Evolutionary conservation across 1,139 yeast species (phyloP).

Genomic region (Candida mesenterica): DNA sequence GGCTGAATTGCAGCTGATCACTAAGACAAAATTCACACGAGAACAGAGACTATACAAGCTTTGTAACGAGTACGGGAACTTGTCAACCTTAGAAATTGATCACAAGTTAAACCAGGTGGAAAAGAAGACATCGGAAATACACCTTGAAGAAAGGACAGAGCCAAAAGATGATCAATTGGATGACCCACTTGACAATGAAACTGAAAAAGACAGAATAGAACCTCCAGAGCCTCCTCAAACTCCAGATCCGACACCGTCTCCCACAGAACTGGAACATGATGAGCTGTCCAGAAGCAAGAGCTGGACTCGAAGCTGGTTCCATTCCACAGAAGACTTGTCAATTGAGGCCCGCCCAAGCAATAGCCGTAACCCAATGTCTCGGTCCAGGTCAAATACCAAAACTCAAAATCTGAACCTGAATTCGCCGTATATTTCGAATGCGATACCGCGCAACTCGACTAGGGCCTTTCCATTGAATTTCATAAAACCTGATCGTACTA

Average conservation of each 20-base stretch:
- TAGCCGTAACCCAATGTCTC: background rate
- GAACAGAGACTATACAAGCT: conserved; percentile 44
- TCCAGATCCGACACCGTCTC: background rate
- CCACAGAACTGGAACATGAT: background rate
- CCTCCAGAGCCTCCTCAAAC: background rate
- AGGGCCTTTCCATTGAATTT: conserved; percentile 3
- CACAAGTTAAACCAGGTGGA: conserved; percentile 23
- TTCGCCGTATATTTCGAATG: background rate
- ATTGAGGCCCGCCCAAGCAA: background rate
- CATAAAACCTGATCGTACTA: background rate
- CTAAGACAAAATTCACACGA: conserved; percentile 40
- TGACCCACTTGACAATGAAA: too few relatives aligned
- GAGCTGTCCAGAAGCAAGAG: conserved; percentile 4
- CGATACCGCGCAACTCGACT: background rate
- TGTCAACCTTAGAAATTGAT: conserved; percentile 46
- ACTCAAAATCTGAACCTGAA: background rate
- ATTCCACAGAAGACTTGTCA: conserved; percentile 17
- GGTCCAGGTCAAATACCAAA: background rate
- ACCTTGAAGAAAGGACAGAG: background rate
- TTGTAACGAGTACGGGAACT: conserved; percentile 43
- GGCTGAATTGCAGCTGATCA: conserved; percentile 41
- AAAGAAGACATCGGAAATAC: conserved; percentile 1
- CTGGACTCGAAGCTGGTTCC: conserved; percentile 23
- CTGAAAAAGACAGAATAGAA: too few relatives aligned
- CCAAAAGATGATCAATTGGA: background rate